Evolutionary conservation across 768 basidiomycete genomes (phyloP).

Genomic region (Panaeolus papilionaceus): DNA sequence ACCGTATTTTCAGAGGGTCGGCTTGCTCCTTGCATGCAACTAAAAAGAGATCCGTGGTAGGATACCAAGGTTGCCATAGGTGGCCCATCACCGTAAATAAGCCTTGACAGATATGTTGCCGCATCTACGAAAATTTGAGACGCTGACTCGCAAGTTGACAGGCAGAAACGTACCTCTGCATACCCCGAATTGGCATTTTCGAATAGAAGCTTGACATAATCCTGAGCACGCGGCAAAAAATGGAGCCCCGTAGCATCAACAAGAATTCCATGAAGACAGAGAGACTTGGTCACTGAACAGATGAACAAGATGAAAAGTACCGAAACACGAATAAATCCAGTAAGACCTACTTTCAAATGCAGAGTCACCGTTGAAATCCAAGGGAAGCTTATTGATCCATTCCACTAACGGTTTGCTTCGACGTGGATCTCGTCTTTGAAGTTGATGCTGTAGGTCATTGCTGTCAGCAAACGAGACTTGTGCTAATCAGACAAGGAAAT

Average conservation of each 20-base stretch:
- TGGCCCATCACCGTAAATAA: slow-evolving; percentile 62
- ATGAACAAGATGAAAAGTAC: slow-evolving; percentile 14
- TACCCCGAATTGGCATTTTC: slow-evolving; percentile 82
- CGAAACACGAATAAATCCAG: slow-evolving; percentile 7
- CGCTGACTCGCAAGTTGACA: slow-evolving; percentile 5
- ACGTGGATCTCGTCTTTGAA: slow-evolving; percentile 81
- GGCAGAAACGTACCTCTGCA: slow-evolving; percentile 64
- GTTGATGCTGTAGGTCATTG: slow-evolving; percentile 34
- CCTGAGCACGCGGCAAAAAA: slow-evolving; percentile 70
- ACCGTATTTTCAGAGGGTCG: slow-evolving; percentile 74
- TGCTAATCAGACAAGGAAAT: background rate
- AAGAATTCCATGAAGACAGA: slow-evolving; percentile 69
- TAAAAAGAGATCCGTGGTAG: slow-evolving; percentile 59
- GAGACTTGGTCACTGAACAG: slow-evolving; percentile 73
- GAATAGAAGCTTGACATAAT: slow-evolving; percentile 74
- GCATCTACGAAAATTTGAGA: slow-evolving; percentile 52
- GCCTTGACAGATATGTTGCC: slow-evolving; percentile 70
- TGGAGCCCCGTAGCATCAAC: slow-evolving; percentile 70
- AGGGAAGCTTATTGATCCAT: slow-evolving; percentile 76
- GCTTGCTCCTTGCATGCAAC: slow-evolving; percentile 52
- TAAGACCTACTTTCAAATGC: slow-evolving; percentile 77
- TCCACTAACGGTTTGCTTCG: slow-evolving; percentile 74
- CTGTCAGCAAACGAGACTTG: background rate
- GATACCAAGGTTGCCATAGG: slow-evolving; percentile 75
- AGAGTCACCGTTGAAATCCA: slow-evolving; percentile 86